Percentiles rank a stretch among this genome's conserved stretches.
These are phyloP conservation scores for Penicillium canescens DNA, from an alignment of 495 filamentous ascomycete species.

Conservation along the genomic window DNA sequence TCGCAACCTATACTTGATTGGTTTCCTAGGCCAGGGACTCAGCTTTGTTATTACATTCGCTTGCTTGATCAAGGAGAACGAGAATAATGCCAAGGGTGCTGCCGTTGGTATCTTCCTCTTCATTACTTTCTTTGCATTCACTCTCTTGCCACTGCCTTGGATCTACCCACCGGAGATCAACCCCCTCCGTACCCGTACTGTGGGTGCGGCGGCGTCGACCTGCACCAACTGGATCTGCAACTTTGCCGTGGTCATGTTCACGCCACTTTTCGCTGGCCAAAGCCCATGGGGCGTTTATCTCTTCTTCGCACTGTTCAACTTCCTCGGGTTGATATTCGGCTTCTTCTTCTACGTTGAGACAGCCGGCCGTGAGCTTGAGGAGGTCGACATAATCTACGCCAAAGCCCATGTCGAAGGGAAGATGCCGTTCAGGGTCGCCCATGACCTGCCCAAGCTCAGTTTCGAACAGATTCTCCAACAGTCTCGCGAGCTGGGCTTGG, in stretches of 20 bases:
- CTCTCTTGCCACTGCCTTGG: constrained; percentile 54
- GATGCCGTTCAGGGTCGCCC: constrained; percentile 33
- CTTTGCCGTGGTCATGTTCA: constrained; percentile 72
- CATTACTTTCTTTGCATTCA: constrained; percentile 66
- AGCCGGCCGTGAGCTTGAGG: constrained; percentile 67
- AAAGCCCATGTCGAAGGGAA: constrained; percentile 39
- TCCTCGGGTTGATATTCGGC: constrained; percentile 57
- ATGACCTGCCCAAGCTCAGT: constrained; percentile 39
- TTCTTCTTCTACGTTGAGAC: constrained; percentile 78
- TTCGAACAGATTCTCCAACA: constrained; percentile 31
- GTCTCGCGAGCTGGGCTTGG: constrained; percentile 30
- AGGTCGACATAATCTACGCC: constrained; percentile 61
- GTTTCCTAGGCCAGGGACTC: constrained; percentile 16
- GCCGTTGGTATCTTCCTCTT: constrained; percentile 70
- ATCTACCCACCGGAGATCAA: constrained; percentile 64
- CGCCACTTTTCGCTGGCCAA: constrained; percentile 37
- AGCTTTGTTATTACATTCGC: constrained; percentile 41
- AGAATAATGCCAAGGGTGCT: constrained; percentile 44
- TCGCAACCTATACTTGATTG: constrained; percentile 61
- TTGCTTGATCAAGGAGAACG: constrained; percentile 57
- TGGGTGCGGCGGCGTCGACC: constrained; percentile 65
- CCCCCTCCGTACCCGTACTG: constrained; percentile 65
- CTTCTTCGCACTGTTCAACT: constrained; percentile 73
- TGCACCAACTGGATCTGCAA: constrained; percentile 72
- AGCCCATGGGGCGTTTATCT: constrained; percentile 38